Evolutionary conservation across 257 asterid genomes (phyloP).

Genomic region (Leptodermis oblonga): DNA sequence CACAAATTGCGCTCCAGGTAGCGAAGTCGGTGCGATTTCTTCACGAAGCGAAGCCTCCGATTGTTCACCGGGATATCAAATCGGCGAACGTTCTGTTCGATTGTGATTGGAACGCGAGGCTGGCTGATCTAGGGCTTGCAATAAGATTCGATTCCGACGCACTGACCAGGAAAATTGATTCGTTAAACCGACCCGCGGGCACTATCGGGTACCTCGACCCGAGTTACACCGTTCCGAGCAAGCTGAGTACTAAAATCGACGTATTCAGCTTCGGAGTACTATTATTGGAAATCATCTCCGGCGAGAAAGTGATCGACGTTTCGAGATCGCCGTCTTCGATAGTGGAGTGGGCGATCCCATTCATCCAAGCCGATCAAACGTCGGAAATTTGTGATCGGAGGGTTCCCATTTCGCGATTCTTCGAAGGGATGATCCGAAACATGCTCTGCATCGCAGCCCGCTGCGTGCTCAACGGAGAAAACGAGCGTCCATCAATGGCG

Average conservation of each 20-base stretch:
- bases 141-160: conserved; percentile 12
- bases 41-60: conserved; percentile 39
- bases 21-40: conserved; percentile 43
- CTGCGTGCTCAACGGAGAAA: conserved; percentile 34
- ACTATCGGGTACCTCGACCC: conserved; percentile 80
- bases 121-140: conserved; percentile 75
- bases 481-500: conserved; percentile 45
- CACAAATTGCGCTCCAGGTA: conserved; percentile 38
- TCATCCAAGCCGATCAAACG: conserved; percentile 28
- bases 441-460: conserved; percentile 42
- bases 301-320: conserved; percentile 51
- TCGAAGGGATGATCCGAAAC: conserved; percentile 21
- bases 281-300: conserved; percentile 51
- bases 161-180: background rate
- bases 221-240: conserved; percentile 46
- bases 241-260: conserved; percentile 56
- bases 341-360: conserved; percentile 60
- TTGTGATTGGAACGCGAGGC: conserved; percentile 36
- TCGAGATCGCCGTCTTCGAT: conserved; percentile 44
- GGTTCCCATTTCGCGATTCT: conserved; percentile 24
- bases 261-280: conserved; percentile 71
- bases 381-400: conserved; percentile 43
- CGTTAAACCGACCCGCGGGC: conserved; percentile 52
- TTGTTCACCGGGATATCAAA: conserved; percentile 69
- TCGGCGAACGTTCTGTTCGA: conserved; percentile 57